Percentiles rank a stretch among this genome's conserved stretches.
Conservation (phyloP, 768 basidiomycete species). For the Suillus spraguei region DNA sequence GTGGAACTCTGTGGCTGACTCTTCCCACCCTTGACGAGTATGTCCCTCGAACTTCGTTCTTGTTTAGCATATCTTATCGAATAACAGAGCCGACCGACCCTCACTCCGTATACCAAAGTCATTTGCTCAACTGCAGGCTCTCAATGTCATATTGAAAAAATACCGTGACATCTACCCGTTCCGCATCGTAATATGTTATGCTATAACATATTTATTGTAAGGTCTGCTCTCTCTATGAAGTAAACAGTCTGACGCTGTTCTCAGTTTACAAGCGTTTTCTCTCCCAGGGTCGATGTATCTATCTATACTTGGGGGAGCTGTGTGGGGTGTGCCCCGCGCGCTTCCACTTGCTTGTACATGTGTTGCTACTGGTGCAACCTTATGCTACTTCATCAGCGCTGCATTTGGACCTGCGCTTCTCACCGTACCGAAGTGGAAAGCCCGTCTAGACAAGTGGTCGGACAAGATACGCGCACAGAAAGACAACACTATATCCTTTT, state of each 20-base stretch:
- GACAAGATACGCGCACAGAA: slow-evolving; percentile 76
- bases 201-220: slow-evolving; percentile 90
- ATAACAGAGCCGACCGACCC: slow-evolving; percentile 70
- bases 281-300: slow-evolving; percentile 98
- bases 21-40: slow-evolving; percentile 80
- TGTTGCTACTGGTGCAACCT: slow-evolving; percentile 86
- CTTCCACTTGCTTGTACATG: slow-evolving; percentile 91
- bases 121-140: slow-evolving; percentile 81
- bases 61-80: slow-evolving; percentile 14
- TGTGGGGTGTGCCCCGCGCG: slow-evolving; percentile 88
- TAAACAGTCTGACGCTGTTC: slow-evolving; percentile 15
- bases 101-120: slow-evolving; percentile 83
- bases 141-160: slow-evolving; percentile 87
- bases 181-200: slow-evolving; percentile 85
- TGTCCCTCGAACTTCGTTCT: slow-evolving; percentile 33
- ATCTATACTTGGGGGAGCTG: slow-evolving; percentile 93
- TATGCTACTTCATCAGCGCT: slow-evolving; percentile 92
- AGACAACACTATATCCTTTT: slow-evolving; percentile 86
- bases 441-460: slow-evolving; percentile 80
- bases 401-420: slow-evolving; percentile 92
- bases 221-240: slow-evolving; percentile 34
- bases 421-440: slow-evolving; percentile 83
- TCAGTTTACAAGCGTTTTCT: slow-evolving; percentile 93
- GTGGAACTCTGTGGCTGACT: slow-evolving; percentile 77
- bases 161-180: slow-evolving; percentile 88